Conservation (phyloP, 805 yeast species). For the Saccharomycopsis malanga region DNA sequence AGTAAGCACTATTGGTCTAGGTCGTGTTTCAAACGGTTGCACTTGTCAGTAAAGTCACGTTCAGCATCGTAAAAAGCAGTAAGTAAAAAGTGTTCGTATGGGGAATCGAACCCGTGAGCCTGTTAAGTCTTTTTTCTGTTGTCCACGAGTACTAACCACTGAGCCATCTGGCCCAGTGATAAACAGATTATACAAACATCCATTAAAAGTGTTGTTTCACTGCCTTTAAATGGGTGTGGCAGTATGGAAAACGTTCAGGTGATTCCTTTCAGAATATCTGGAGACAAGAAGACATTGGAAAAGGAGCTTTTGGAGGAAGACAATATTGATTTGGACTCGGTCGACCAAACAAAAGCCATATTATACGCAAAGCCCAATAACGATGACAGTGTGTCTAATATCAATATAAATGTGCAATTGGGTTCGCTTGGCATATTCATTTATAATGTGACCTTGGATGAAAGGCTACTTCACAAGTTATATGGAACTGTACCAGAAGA, state of each 20-base stretch:
- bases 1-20: too few relatives aligned
- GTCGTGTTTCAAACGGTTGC: too few relatives aligned
- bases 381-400: not conserved
- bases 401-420: slow-evolving; percentile 6
- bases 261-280: slow-evolving; percentile 1
- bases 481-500: not conserved
- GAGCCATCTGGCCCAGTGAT: too few relatives aligned
- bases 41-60: too few relatives aligned
- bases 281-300: slow-evolving; percentile 1
- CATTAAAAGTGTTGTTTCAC: too few relatives aligned
- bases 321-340: slow-evolving; percentile 6
- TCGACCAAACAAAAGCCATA: slow-evolving; percentile 1
- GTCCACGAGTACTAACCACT: too few relatives aligned
- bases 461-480: not conserved
- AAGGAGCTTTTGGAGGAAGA: slow-evolving; percentile 1
- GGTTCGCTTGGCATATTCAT: slow-evolving; percentile 5
- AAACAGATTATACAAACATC: too few relatives aligned
- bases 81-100: too few relatives aligned
- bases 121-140: too few relatives aligned
- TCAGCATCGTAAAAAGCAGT: too few relatives aligned
- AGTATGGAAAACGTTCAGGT: slow-evolving; percentile 8
- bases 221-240: too few relatives aligned
- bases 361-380: slow-evolving; percentile 2
- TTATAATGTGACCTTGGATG: slow-evolving; percentile 4
- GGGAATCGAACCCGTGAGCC: too few relatives aligned